Evolutionary conservation across 306 rosid species (phyloP).

Genomic region (Cucumis melo): DNA sequence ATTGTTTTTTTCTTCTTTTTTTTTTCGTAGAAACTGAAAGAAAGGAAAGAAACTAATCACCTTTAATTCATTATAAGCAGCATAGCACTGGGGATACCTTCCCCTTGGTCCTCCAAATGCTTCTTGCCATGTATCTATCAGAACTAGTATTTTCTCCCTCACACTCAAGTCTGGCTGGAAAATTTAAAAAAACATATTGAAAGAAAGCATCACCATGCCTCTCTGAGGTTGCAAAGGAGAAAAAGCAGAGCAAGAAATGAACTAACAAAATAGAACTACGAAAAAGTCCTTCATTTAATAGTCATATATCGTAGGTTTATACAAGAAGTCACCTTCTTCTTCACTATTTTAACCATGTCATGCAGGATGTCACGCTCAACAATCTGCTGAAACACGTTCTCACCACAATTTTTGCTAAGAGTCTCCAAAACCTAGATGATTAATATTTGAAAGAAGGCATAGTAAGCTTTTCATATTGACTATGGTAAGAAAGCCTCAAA

Average conservation of each 20-base stretch:
- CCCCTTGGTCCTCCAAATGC: constrained; percentile 82
- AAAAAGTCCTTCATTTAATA: not conserved
- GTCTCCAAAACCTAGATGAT: constrained; percentile 78
- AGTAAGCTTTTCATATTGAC: not conserved
- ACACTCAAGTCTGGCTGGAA: constrained; percentile 84
- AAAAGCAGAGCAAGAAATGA: not conserved
- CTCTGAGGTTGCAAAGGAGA: not conserved
- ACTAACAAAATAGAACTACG: constrained; percentile 9
- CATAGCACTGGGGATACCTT: constrained; percentile 70
- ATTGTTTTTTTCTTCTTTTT: no score
- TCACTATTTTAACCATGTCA: constrained; percentile 93
- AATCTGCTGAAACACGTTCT: constrained; percentile 69
- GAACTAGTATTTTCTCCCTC: constrained; percentile 76
- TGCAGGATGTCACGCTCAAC: constrained; percentile 81
- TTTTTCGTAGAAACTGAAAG: no score
- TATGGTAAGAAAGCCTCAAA: constrained; percentile 1
- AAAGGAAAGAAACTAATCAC: constrained; percentile 20
- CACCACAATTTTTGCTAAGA: constrained; percentile 87
- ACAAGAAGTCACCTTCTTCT: constrained; percentile 59
- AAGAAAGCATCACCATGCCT: constrained; percentile 12
- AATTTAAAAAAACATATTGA: constrained; percentile 23
- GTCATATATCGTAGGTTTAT: not conserved
- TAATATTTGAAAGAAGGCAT: constrained; percentile 2
- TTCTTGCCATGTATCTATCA: constrained; percentile 94
- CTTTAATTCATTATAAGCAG: constrained; percentile 78